Conservation (phyloP, 306 rosid genomes). For the Glycine latifolia region DNA sequence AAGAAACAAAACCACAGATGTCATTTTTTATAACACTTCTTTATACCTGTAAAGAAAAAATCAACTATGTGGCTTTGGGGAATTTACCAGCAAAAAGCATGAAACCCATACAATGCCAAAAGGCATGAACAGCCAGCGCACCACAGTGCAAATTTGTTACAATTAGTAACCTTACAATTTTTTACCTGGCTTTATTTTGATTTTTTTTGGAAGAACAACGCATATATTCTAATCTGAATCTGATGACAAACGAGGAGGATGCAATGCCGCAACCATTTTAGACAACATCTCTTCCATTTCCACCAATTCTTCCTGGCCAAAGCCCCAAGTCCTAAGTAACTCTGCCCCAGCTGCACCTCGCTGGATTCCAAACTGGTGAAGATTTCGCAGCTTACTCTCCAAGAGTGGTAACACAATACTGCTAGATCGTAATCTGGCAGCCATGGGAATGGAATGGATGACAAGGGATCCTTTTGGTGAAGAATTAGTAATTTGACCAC, state of each 20-base stretch:
- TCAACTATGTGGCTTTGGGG: too few species aligned
- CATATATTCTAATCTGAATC: slow-evolving; percentile 74
- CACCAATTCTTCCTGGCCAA: slow-evolving; percentile 73
- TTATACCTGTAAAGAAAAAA: too few species aligned
- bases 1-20: too few species aligned
- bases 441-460: slow-evolving; percentile 84
- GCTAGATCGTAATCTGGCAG: slow-evolving; percentile 86
- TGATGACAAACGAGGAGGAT: slow-evolving; percentile 65
- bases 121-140: background rate
- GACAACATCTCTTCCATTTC: slow-evolving; percentile 85
- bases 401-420: slow-evolving; percentile 70
- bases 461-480: slow-evolving; percentile 77
- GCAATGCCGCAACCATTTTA: slow-evolving; percentile 66
- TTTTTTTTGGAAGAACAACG: slow-evolving; percentile 19
- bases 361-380: slow-evolving; percentile 60
- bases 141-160: slow-evolving; percentile 15
- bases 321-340: slow-evolving; percentile 80
- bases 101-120: too few species aligned
- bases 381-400: slow-evolving; percentile 72
- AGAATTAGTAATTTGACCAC: slow-evolving; percentile 51
- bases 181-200: background rate
- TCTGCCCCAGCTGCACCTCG: slow-evolving; percentile 74
- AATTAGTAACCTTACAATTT: background rate
- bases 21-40: too few species aligned
- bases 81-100: background rate